Conservation (phyloP, 176 grass and related monocot species). For the Microstegium vimineum region DNA sequence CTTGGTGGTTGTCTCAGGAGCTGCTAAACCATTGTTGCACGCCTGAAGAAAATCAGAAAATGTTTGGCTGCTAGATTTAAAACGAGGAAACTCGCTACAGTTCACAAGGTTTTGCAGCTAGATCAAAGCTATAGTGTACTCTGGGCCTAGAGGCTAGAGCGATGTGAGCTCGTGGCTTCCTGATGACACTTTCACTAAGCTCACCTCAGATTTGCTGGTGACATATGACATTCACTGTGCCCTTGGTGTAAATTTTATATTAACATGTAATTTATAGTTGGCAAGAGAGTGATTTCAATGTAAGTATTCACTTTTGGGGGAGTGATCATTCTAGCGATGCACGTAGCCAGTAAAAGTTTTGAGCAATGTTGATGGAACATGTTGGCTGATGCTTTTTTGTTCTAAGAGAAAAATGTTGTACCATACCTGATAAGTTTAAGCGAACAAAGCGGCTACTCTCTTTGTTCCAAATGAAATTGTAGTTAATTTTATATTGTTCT, state of each 20-base stretch:
- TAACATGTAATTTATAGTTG: neutral
- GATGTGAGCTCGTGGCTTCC: neutral
- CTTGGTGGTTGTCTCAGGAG: neutral
- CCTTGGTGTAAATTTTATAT: constrained; percentile 3
- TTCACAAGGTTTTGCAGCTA: neutral
- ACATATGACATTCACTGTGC: neutral
- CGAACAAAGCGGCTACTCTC: no score
- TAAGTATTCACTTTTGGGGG: neutral
- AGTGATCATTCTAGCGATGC: neutral
- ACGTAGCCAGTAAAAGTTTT: neutral
- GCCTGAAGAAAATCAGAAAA: neutral
- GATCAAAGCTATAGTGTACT: neutral
- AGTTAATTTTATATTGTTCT: neutral
- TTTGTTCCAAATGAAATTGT: neutral
- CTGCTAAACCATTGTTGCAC: neutral
- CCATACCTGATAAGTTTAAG: no score
- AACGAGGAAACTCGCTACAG: neutral
- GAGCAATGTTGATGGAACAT: neutral
- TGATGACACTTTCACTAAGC: neutral
- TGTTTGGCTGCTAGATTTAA: neutral
- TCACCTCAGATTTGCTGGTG: neutral
- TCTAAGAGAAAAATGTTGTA: no score
- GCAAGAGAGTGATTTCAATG: neutral
- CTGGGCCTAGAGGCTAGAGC: neutral
- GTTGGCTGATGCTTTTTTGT: no score